phyloP scores from a whole-genome alignment of 129 eudicot genomes.

The Helianthus tuberosus region DNA sequence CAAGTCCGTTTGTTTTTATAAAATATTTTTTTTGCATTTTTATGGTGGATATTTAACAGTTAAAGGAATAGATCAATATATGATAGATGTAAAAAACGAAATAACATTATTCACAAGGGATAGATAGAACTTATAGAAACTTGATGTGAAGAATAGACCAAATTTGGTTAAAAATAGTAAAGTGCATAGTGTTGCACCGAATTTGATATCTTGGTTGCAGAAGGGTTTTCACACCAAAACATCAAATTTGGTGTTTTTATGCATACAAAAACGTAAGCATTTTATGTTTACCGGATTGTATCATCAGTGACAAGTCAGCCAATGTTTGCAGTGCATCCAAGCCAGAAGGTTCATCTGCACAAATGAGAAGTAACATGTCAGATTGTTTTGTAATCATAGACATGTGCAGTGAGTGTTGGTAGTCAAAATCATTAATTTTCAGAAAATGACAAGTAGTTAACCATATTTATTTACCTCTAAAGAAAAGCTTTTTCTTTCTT shows the following conservation, averaged over 20 bases:
- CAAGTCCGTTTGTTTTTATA: background rate
- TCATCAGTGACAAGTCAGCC: constrained; percentile 55
- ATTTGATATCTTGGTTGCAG: background rate
- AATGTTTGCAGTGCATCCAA: constrained; percentile 60
- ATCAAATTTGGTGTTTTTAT: constrained; percentile 12
- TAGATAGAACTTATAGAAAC: background rate
- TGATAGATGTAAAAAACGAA: background rate
- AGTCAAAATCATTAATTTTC: constrained; percentile 2
- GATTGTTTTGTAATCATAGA: constrained; percentile 9
- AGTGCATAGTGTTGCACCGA: background rate
- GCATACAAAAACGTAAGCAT: constrained; percentile 5
- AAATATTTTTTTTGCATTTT: background rate
- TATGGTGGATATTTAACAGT: background rate
- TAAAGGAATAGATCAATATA: background rate
- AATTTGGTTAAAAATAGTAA: no score
- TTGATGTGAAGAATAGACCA: background rate
- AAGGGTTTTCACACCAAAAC: background rate
- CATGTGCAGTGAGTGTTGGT: constrained; percentile 2
- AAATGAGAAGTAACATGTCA: constrained; percentile 18
- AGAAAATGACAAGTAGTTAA: background rate
- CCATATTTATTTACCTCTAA: constrained; percentile 39
- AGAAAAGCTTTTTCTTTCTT: constrained; percentile 45
- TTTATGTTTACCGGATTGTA: constrained; percentile 50
- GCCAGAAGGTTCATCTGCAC: constrained; percentile 49
- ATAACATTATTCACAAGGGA: background rate